Evolutionary conservation across 2,329 filamentous ascomycete genomes (phyloP).

Genomic region (Chaetomiaceae sp.): DNA sequence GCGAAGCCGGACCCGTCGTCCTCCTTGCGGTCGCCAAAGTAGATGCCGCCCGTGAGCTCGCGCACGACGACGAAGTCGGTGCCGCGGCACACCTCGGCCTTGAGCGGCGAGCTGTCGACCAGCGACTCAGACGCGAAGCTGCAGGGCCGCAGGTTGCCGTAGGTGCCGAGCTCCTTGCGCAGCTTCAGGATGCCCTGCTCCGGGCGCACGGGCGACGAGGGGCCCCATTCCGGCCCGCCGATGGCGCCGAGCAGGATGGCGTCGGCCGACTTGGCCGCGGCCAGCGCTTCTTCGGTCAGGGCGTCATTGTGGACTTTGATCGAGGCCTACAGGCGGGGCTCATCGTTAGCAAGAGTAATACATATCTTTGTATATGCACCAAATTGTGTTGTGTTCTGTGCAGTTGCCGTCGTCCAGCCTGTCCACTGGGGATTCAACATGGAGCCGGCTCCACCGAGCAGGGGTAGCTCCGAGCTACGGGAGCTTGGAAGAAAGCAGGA

Average conservation of each 20-base stretch:
- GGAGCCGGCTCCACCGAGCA: not conserved
- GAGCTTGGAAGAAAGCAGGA: not conserved
- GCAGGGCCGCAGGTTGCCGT: slow-evolving; percentile 92
- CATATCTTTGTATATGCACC: too few species aligned
- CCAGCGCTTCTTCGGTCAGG: slow-evolving; percentile 76
- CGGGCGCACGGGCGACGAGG: slow-evolving; percentile 69
- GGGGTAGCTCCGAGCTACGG: slow-evolving; percentile 6
- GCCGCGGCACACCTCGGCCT: slow-evolving; percentile 75
- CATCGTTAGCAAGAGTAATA: not conserved
- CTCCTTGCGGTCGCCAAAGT: slow-evolving; percentile 87
- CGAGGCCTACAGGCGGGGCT: slow-evolving; percentile 57
- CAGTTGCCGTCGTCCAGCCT: too few species aligned
- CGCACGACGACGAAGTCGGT: slow-evolving; percentile 91
- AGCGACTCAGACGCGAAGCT: slow-evolving; percentile 88
- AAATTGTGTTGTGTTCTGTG: too few species aligned
- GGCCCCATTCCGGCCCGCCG: slow-evolving; percentile 95
- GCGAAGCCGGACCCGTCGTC: slow-evolving; percentile 68
- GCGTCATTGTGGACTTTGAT: slow-evolving; percentile 76
- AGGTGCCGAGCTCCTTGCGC: slow-evolving; percentile 88
- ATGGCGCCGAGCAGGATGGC: slow-evolving; percentile 90
- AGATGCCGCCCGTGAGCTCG: slow-evolving; percentile 87
- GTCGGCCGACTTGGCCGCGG: slow-evolving; percentile 76
- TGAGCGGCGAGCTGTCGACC: slow-evolving; percentile 79
- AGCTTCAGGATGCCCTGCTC: slow-evolving; percentile 88
- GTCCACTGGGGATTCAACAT: too few species aligned